Base-by-base conservation (phyloP, 345 rosid species). In the Rhodamnia argentea region DNA sequence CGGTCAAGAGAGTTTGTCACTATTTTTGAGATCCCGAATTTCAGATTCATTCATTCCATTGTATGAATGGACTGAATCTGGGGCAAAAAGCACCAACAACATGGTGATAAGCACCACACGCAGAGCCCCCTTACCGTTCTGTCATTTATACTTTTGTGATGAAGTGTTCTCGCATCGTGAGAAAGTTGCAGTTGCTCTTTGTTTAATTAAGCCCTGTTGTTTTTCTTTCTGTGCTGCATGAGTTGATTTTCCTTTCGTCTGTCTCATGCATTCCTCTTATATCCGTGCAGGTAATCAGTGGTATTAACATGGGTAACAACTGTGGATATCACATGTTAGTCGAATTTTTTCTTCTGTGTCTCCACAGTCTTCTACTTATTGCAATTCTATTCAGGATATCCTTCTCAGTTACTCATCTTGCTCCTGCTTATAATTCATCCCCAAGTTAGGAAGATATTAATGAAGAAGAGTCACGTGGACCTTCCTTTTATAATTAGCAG, bases 231-330 rank as follows among this genome's bases (percentile, higher is more conserved):
- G 56, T 83, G 84, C 13, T 37, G 78, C 78, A 16, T 6, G 0
- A 29, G 51, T 27, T 52, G 24, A 29, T 53, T 27, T 51, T 51
- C 52, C 52, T 51, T 51, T 83, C 54, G 56, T 52, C 59, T 24
- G 42, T 83, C 44, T 86, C 56, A 27, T 91, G 47, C 76, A 15
- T 86, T 88, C 52, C 29, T 85, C 22, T 82, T 51, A 76, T 70
- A 57, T 60, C 22, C 59, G 50, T 87, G 50, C 60, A 96, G 99
- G 99, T 97, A 29, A 84, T 97, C 83, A 97, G 99, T 90, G 99
- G 99, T 89, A 95, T 97, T 82, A 97, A 97, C 92, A 90, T 89
- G 90, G 99, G 99, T 81, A 96, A 93, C 96, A 96, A 96, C 91
- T 96, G 96, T 16, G 99, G 99, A 78, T 97, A 93, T 90, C 94